Conservation (phyloP, 495 filamentous ascomycete genomes). For the Penicillium longicatenatum region DNA sequence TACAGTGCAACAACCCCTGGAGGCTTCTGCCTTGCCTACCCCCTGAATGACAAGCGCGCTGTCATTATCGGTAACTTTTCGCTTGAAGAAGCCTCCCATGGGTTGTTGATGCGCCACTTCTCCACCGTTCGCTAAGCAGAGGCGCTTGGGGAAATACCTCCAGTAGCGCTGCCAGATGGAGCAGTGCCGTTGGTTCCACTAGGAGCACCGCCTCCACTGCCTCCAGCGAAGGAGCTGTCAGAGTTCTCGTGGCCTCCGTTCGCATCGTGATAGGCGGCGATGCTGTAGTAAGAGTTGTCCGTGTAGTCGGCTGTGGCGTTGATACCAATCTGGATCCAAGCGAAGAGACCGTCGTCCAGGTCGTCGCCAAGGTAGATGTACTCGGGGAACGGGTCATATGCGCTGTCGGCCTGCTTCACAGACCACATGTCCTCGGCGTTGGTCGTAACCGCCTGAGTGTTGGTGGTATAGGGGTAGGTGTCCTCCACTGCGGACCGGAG, state of each 20-base stretch:
- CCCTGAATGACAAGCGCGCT: neutral
- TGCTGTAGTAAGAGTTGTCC: conserved; percentile 40
- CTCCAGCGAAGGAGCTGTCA: conserved; percentile 23
- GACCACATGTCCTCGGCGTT: conserved; percentile 50
- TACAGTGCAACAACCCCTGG: no score
- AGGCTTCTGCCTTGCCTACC: neutral
- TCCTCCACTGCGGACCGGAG: conserved; percentile 57
- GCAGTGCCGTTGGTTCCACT: conserved; percentile 9
- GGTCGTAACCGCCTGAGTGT: conserved; percentile 51
- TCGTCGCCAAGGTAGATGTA: conserved; percentile 50
- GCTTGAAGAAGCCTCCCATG: neutral
- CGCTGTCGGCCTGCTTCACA: conserved; percentile 29
- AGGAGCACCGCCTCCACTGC: conserved; percentile 23
- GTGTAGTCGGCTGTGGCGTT: conserved; percentile 52
- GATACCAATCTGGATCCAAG: conserved; percentile 61
- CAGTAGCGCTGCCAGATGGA: conserved; percentile 14
- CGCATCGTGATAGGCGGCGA: conserved; percentile 38
- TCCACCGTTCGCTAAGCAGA: conserved; percentile 1
- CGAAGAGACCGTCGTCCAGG: conserved; percentile 53
- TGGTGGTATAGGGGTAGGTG: conserved; percentile 56
- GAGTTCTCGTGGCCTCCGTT: conserved; percentile 35
- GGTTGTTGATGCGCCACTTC: neutral
- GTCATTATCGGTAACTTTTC: neutral
- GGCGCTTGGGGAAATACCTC: neutral
- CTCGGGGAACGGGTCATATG: conserved; percentile 41